phyloP scores from a whole-genome alignment of 2,329 filamentous ascomycete species.

The Calonectria multiphialidica region DNA sequence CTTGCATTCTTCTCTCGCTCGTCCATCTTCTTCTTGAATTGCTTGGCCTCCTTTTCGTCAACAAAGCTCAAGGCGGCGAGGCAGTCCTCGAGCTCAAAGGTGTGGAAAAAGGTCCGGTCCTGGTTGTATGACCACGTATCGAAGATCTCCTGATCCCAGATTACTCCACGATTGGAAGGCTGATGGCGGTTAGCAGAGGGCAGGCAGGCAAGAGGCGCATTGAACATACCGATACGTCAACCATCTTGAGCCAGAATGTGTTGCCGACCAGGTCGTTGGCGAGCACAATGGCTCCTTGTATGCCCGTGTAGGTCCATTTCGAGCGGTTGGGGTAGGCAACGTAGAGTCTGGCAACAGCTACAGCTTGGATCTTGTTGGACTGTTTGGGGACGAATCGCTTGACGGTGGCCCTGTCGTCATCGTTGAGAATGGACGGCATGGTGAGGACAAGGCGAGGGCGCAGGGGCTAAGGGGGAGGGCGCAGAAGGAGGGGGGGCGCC shows the following conservation, averaged over 20 bases:
- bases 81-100: conserved; percentile 95
- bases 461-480: neutral
- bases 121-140: conserved; percentile 96
- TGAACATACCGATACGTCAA: conserved; percentile 85
- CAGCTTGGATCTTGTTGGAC: conserved; percentile 96
- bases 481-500: neutral
- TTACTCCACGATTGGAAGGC: conserved; percentile 84
- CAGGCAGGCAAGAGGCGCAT: conserved; percentile 19
- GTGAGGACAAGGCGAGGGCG: conserved; percentile 37
- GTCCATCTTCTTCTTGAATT: conserved; percentile 97
- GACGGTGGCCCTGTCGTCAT: conserved; percentile 96
- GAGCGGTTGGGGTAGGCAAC: conserved; percentile 88
- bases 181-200: conserved; percentile 50
- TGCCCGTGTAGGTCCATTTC: conserved; percentile 93
- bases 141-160: conserved; percentile 99
- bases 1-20: conserved; percentile 96
- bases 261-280: conserved; percentile 95
- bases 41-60: conserved; percentile 97
- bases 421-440: conserved; percentile 80
- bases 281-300: conserved; percentile 92
- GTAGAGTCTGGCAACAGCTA: conserved; percentile 93
- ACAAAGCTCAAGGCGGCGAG: conserved; percentile 91
- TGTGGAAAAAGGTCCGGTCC: conserved; percentile 97
- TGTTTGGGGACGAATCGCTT: conserved; percentile 94
- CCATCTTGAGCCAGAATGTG: conserved; percentile 97